Evolutionary conservation across 768 basidiomycete species (phyloP).

Genomic region (Clitopilus hobsonii): DNA sequence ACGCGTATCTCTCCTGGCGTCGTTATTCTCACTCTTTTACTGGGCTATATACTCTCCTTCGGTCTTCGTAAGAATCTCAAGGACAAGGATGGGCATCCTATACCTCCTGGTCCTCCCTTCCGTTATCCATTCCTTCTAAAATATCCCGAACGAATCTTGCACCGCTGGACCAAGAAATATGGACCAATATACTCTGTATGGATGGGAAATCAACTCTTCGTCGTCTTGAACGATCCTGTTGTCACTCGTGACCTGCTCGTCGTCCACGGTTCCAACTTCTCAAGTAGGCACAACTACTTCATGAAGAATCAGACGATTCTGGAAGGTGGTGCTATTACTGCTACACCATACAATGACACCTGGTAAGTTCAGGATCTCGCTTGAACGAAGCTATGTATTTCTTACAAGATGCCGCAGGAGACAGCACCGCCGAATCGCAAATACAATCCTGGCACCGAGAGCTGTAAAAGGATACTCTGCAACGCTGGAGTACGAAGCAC

Average conservation of each 20-base stretch:
- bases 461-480: conserved; percentile 29
- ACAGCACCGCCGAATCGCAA: conserved; percentile 35
- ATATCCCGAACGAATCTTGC: conserved; percentile 28
- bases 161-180: conserved; percentile 27
- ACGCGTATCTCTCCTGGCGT: too few species aligned
- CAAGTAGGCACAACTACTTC: conserved; percentile 26
- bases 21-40: too few species aligned
- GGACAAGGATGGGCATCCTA: conserved; percentile 15
- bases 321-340: conserved; percentile 26
- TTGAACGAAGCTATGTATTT: neutral
- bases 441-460: conserved; percentile 23
- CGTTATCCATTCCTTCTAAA: conserved; percentile 26
- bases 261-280: conserved; percentile 29
- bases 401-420: conserved; percentile 22
- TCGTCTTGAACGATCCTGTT: conserved; percentile 28
- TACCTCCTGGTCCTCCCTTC: conserved; percentile 22
- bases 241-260: conserved; percentile 30
- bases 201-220: conserved; percentile 33
- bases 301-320: conserved; percentile 32
- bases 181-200: conserved; percentile 31
- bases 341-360: conserved; percentile 24
- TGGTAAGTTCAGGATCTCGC: conserved; percentile 18
- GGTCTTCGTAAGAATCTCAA: conserved; percentile 11
- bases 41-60: too few species aligned
- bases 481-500: conserved; percentile 34